Evolutionary conservation across 1,284 basidiomycete species (phyloP).

Genomic region (Ceratobasidium sp.): DNA sequence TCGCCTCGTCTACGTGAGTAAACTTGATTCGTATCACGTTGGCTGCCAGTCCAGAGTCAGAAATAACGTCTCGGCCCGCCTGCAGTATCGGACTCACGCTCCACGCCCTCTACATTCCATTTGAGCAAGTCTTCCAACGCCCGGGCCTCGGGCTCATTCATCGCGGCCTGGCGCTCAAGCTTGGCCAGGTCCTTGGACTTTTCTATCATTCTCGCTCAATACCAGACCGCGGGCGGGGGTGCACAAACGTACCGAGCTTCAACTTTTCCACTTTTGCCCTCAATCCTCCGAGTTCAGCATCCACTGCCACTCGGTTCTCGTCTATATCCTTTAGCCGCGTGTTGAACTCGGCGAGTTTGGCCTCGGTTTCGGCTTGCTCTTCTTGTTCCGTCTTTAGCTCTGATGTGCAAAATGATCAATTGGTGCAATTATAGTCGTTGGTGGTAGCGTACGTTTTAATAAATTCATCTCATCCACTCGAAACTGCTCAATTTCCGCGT

Average conservation of each 20-base stretch:
- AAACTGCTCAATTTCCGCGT: slow-evolving; percentile 74
- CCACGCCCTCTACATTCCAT: slow-evolving; percentile 78
- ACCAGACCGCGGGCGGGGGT: too few species aligned
- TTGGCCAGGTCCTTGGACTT: slow-evolving; percentile 53
- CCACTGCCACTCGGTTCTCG: slow-evolving; percentile 36
- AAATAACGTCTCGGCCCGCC: not conserved
- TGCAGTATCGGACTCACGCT: slow-evolving; percentile 56
- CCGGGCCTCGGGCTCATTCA: slow-evolving; percentile 66
- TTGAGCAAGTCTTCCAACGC: slow-evolving; percentile 69
- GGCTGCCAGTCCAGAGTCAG: slow-evolving; percentile 51
- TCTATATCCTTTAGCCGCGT: slow-evolving; percentile 27
- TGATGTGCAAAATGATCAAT: slow-evolving; percentile 51
- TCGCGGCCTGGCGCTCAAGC: slow-evolving; percentile 68
- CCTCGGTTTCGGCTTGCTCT: slow-evolving; percentile 75
- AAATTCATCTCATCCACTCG: slow-evolving; percentile 78
- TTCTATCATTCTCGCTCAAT: slow-evolving; percentile 58
- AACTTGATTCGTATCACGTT: slow-evolving; percentile 81
- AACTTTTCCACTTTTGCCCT: slow-evolving; percentile 10
- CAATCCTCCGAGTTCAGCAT: slow-evolving; percentile 38
- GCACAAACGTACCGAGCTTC: slow-evolving; percentile 10
- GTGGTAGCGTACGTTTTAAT: slow-evolving; percentile 64
- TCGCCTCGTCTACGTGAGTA: slow-evolving; percentile 68
- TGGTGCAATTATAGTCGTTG: not conserved
- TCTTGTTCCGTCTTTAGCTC: slow-evolving; percentile 74
- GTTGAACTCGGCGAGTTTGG: slow-evolving; percentile 59